Evolutionary conservation across 2,329 filamentous ascomycete genomes (phyloP), one percentile per base, ranked within the genome.

Genomic region (Allantophomopsis cytisporea): DNA sequence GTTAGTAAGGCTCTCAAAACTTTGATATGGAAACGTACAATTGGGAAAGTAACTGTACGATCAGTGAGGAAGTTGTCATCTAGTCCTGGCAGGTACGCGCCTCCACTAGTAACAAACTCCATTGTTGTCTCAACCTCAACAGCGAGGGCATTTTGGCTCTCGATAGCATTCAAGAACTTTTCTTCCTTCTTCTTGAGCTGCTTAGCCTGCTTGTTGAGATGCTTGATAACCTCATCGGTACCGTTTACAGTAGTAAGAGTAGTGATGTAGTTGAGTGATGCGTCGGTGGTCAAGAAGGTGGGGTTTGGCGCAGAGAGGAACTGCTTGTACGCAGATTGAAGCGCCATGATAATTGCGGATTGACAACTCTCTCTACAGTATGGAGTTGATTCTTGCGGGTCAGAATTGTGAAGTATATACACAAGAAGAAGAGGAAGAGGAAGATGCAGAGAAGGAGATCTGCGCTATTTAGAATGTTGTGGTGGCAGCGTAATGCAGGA

Each of bases 1-100:
- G 37, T 38, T 31, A 32, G 37, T 14, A 34, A 15, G 3, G 8
- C 37, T 34, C 38, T n/a, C 13, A 18, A 18, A 36, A 28, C 10
- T 20, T 54, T 42, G 54, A 46, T 16, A 34, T 31, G 23, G 30
- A 37, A 36, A 71, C 82, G 57, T 69, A 95, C 88, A 63, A 94
- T 76, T 37, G 84, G 76, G 48, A 96, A 70, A 38, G 75, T 76
- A 45, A 87, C 87, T 40, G 74, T 74, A 53, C 80, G 80, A 60
- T 94, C 87, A 41, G 83, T 68, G 42, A 98, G 64, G 59, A 96
- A 94, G 65, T 95, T 95, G 66, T 95, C 87, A 54, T 96, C 89
- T 37, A 98, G 68, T 36, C 78, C 78, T 5, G 89, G 89, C 41
- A 96, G 72, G 63, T 91, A 96, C 47, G 80, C 73, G 47, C 87